Evolutionary conservation across 2,329 filamentous ascomycete species (phyloP), one percentile per base, ranked within the genome.

Genomic region (Scopulariopsis brevicaulis): DNA sequence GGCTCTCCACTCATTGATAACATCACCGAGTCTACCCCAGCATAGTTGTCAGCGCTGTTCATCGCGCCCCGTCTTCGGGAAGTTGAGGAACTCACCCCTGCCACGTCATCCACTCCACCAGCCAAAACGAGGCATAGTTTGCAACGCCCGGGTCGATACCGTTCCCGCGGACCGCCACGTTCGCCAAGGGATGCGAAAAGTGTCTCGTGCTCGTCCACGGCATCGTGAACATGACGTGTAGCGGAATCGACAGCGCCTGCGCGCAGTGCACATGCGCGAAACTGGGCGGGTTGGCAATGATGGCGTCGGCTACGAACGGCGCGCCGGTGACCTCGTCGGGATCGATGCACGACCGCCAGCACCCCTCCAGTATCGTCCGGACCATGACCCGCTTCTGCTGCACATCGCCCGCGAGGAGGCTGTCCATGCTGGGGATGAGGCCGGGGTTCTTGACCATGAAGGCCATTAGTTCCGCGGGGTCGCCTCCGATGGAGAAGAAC

Each of bases 141-240:
- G 89, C 87, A 59, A 90, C 79, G 15, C 81, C 82, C 4, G 82
- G 77, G 64, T 94, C 89, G 46, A 50, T 50, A 2, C 46, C 46
- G 1, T 87, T 86, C 63, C 90, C 90, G 0, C 85, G 83, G 1
- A 83, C 84, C 61, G 89, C 81, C 58, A 96, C 85, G 62, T 94
- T 93, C 0, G 90, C 90, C 28, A 96, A 75, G 0, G 91, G 91
- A 65, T 96, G 91, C 0, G 90, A 89, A 63, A 96, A 96, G 0
- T 87, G 82, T 67, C 89, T 84, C 0, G 91, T 96, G 0, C 90
- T 86, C 1, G 89, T 89, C 86, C 90, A 96, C 0, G 91, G 91
- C 90, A 96, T 96, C 81, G 91, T 96, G 71, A 96, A 96, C 88
- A 96, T 95, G 70, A 96, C 83, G 64, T 91, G 87, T 10, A 90